A percentile compares a stretch with the other conserved stretches of the same genome.
Conservation (phyloP, 73 alveolate genomes). For the Tetrahymena borealis region DNA sequence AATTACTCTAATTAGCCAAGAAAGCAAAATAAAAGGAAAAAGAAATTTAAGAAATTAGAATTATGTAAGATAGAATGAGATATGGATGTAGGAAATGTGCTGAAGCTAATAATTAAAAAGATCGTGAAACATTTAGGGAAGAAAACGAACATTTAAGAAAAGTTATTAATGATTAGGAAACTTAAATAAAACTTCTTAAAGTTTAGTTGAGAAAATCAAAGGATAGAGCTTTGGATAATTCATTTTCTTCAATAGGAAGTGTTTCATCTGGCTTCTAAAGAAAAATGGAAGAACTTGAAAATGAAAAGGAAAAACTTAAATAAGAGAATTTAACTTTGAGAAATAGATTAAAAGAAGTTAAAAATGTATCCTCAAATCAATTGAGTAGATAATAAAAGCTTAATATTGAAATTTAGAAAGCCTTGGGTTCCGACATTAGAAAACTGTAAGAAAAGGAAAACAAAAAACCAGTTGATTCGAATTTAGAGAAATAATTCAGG, state of each 20-base stretch:
- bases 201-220: background rate
- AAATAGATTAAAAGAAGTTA: background rate
- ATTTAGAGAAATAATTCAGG: background rate
- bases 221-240: background rate
- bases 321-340: background rate
- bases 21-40: background rate
- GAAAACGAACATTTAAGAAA: background rate
- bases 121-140: background rate
- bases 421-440: background rate
- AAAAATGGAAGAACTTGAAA: background rate
- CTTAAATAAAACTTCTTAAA: background rate
- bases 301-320: background rate
- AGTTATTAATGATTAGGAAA: background rate
- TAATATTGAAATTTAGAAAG: background rate
- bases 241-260: background rate
- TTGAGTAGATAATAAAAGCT: background rate
- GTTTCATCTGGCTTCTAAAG: background rate
- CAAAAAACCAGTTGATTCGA: background rate
- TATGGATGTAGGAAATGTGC: background rate
- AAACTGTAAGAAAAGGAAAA: background rate
- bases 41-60: background rate
- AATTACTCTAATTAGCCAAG: background rate
- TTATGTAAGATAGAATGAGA: background rate
- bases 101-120: background rate
- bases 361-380: background rate